Evolutionary conservation across 495 filamentous ascomycete genomes (phyloP).

Genomic region (Neurospora tetraspora): DNA sequence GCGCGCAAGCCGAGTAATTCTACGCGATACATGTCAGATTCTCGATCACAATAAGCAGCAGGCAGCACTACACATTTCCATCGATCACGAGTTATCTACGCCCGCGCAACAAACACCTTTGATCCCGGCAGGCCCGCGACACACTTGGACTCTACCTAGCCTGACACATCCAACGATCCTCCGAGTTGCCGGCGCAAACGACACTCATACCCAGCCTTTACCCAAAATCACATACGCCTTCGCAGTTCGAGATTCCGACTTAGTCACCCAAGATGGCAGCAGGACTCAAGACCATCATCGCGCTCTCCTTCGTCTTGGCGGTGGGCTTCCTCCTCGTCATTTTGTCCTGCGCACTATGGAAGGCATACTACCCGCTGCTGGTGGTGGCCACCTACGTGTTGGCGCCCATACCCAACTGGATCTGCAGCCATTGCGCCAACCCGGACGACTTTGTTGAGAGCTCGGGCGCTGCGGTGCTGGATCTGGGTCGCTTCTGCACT

Average conservation of each 20-base stretch:
- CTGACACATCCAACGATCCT: not conserved
- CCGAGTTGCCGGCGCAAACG: constrained; percentile 3
- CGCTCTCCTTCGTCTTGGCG: constrained; percentile 95
- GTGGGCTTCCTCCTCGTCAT: constrained; percentile 99
- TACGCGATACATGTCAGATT: not conserved
- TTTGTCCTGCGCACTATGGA: constrained; percentile 88
- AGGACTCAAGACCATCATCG: constrained; percentile 97
- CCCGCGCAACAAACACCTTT: not conserved
- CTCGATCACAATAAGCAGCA: not conserved
- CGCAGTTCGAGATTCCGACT: not conserved
- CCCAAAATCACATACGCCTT: not conserved
- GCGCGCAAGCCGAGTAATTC: not conserved
- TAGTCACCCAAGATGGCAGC: constrained; percentile 51
- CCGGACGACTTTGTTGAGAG: constrained; percentile 96
- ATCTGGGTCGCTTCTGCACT: constrained; percentile 89
- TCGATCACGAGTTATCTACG: not conserved
- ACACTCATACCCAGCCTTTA: not conserved
- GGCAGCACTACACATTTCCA: not conserved
- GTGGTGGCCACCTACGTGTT: constrained; percentile 93
- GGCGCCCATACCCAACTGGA: constrained; percentile 91
- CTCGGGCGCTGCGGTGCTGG: constrained; percentile 66
- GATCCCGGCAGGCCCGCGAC: not conserved
- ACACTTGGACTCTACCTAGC: not conserved
- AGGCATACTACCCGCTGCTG: constrained; percentile 84
- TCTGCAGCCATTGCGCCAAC: constrained; percentile 76